Evolutionary conservation across 139 green algal species (phyloP).

Genomic region (Picochlorum sp.): DNA sequence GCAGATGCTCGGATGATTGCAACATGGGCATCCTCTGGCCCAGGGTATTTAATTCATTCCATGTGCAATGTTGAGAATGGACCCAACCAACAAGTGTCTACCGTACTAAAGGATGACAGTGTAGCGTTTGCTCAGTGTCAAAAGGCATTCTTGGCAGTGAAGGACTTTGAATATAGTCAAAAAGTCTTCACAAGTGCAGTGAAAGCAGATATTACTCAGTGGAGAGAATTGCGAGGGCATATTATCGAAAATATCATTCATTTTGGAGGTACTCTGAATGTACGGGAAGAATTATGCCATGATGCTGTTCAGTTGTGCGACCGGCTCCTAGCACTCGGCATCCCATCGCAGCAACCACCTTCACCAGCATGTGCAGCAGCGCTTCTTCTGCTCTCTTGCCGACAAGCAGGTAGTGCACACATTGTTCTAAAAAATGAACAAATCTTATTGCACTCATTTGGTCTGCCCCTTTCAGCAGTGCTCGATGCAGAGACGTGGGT

Average conservation of each 20-base stretch:
- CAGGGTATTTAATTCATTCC: slow-evolving; percentile 6
- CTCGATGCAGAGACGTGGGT: slow-evolving; percentile 40
- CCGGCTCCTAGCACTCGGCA: slow-evolving; percentile 9
- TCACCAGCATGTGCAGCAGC: slow-evolving; percentile 15
- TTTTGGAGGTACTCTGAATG: slow-evolving; percentile 1
- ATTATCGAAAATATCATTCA: slow-evolving; percentile 20
- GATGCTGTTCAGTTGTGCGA: slow-evolving; percentile 36
- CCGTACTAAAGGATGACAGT: slow-evolving; percentile 28
- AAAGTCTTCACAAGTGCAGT: slow-evolving; percentile 32
- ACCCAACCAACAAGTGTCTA: background rate
- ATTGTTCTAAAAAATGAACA: slow-evolving; percentile 6
- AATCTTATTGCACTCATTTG: background rate
- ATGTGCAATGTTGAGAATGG: slow-evolving; percentile 4
- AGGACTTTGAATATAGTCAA: slow-evolving; percentile 47
- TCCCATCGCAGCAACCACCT: background rate
- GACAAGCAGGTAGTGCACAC: slow-evolving; percentile 15
- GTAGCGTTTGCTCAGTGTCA: slow-evolving; percentile 14
- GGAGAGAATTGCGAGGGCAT: slow-evolving; percentile 7
- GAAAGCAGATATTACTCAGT: background rate
- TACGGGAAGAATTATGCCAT: slow-evolving; percentile 25
- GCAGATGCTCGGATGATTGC: slow-evolving; percentile 14
- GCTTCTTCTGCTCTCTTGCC: slow-evolving; percentile 18
- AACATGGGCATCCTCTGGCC: slow-evolving; percentile 10
- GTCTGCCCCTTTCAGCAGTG: slow-evolving; percentile 21
- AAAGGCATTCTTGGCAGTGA: slow-evolving; percentile 52